Base-by-base conservation (phyloP, 2,329 filamentous ascomycete species). In the Monosporascus sp. region DNA sequence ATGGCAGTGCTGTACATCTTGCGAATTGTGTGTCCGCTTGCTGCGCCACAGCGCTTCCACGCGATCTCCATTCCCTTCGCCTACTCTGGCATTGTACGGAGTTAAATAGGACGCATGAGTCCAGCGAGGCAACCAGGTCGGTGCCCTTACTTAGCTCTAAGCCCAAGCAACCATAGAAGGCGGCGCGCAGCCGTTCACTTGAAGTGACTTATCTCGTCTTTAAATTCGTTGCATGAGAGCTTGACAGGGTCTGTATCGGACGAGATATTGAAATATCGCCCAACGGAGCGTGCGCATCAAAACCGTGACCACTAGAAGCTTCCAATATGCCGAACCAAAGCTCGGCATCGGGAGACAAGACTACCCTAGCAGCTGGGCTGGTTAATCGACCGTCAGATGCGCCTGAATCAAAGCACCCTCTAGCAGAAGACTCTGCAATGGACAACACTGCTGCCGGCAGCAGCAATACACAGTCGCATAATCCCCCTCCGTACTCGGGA, bases 401-500 rank as follows among this genome's bases (percentile, higher is more conserved):
- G 7, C 47, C 41, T n/a, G 52, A 49, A 38, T 46, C 58, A 15
- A 54, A 47, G 24, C 55, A 44, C 24, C 39, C 54, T 50, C 22
- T 46, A n/a, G 38, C 52, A 24, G 41, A 46, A 48, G 57, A 58
- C 47, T 55, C 57, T 48, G 24, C 53, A 6, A 44, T 50, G 14
- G 44, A 56, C 44, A 11, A 31, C 22, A 34, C 48, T 22, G 22
- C 47, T 39, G 14, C 27, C 54, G 25, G 48, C 39, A 38, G 51
- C 14, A 18, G 22, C 24, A 39, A 49, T 34, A 11, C 36, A 27
- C 49, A 46, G 14, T 44, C 47, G 17, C 50, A 48, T 22, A 47
- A 59, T 17, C 63, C 60, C 18, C 66, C 64, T 9, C 65, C 65
- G 2, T 68, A 68, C 47, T 67, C 66, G 4, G 55, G 60, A 15